Conservation (phyloP, 441 rosid species). For the Adansonia madagascariensis region DNA sequence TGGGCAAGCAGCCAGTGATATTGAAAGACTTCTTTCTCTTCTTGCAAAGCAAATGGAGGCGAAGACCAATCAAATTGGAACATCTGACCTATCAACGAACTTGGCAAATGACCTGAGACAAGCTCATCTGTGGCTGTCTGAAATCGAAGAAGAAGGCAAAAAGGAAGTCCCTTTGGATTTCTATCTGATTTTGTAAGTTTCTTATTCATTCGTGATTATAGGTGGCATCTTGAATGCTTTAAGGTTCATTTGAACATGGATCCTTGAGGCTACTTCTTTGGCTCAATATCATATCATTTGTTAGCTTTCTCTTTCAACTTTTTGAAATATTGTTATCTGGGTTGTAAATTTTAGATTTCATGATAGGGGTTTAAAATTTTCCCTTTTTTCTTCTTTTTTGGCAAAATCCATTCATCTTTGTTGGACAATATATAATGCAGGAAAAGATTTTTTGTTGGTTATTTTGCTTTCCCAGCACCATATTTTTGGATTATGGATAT, state of each 20-base stretch:
- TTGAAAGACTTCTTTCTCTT: conserved; percentile 58
- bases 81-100: conserved; percentile 52
- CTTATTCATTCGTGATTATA: conserved; percentile 12
- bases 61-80: conserved; percentile 48
- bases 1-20: conserved; percentile 82
- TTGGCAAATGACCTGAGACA: conserved; percentile 69
- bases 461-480: not conserved
- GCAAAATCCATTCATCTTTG: not conserved
- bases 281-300: not conserved
- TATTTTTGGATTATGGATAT: not conserved
- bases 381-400: not conserved
- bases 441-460: not conserved
- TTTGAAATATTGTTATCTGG: not conserved
- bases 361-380: not conserved
- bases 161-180: conserved; percentile 73
- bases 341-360: conserved; percentile 5
- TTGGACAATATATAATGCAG: not conserved
- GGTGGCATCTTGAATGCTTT: not conserved
- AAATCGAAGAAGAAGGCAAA: conserved; percentile 72
- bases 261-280: not conserved
- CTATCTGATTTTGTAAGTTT: conserved; percentile 89
- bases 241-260: not conserved
- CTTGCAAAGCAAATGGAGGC: conserved; percentile 70
- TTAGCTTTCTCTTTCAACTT: not conserved
- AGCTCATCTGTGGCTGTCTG: conserved; percentile 63